Evolutionary conservation across 2,329 filamentous ascomycete species (phyloP).

Genomic region (Colletotrichum tofieldiae): DNA sequence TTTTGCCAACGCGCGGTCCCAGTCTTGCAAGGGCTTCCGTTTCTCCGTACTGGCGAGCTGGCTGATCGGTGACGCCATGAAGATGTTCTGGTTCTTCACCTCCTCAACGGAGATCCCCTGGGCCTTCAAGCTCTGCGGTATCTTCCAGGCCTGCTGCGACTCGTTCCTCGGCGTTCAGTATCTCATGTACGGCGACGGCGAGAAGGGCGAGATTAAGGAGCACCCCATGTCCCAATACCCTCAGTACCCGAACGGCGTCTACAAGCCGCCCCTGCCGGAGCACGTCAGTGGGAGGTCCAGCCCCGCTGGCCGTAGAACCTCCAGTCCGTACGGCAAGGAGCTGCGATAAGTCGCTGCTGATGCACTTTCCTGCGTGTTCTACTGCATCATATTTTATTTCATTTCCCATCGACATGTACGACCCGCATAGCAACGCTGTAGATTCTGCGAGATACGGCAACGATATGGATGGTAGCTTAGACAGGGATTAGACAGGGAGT

Average conservation of each 20-base stretch:
- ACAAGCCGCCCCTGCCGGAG: conserved; percentile 50
- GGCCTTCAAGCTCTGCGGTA: conserved; percentile 86
- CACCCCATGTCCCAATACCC: conserved; percentile 52
- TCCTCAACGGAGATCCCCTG: conserved; percentile 78
- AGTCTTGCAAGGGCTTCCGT: conserved; percentile 84
- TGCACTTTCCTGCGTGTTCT: not conserved
- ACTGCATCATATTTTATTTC: not conserved
- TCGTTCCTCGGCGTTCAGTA: conserved; percentile 82
- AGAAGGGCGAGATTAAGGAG: conserved; percentile 55
- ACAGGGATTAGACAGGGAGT: conserved; percentile 42
- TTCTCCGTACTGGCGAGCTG: conserved; percentile 83
- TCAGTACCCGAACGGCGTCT: conserved; percentile 51
- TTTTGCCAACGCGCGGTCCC: conserved; percentile 76
- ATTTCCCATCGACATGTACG: conserved; percentile 23
- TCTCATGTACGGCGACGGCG: conserved; percentile 75
- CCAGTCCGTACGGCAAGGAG: conserved; percentile 49
- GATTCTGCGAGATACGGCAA: conserved; percentile 21
- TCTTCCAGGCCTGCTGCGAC: conserved; percentile 87
- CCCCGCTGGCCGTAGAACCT: conserved; percentile 56
- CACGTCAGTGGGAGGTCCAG: conserved; percentile 55
- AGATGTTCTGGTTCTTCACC: conserved; percentile 90
- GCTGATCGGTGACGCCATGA: conserved; percentile 87
- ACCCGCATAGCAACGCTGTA: conserved; percentile 17
- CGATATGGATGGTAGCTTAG: conserved; percentile 34
- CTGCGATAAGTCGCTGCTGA: conserved; percentile 15